Base-by-base conservation (phyloP, 1,139 yeast species). In the Saccharomycopsis crataegensis region DNA sequence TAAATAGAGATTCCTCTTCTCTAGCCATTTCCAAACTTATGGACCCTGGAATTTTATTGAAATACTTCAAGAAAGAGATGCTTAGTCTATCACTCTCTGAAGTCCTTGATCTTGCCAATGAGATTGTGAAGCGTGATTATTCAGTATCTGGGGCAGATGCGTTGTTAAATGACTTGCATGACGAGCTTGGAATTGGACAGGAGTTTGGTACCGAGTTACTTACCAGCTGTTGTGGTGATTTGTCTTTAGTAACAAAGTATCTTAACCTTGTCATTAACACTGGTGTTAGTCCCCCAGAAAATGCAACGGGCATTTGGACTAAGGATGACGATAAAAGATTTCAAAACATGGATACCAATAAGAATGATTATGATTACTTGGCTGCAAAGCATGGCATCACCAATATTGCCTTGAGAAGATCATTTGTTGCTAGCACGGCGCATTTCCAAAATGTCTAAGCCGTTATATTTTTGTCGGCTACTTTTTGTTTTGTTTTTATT, bases 261-360 rank as follows among this genome's bases (percentile, higher is more conserved):
- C 70, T 77, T 55, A 65, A 72, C 51, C 63, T 70, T 51, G 76
- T 75, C 62, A 67, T 77, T 49, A 66, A 70, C 53, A 69, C 73
- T 36, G 75, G 75, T 28, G 70, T 70, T 43, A 69, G 74, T 53
- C 76, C 77, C 2, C 75, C 79, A 54, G 61, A 64, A 52, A 65
- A 74, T 52, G 70, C 71, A 22, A 69, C 75, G 16, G 80, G 80
- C 43, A 73, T 76, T 51, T 77, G 80, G 79, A 75, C 79, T 1
- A 66, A 70, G 40, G 75, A 72, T 49, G 78, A 76, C 64, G 80
- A 77, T 57, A 61, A 44, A 37, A 52, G 50, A 34, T 48, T 54
- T 31, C 52, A 49, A 34, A 16, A 51, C 12, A 46, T 54, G 64
- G 55, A 63, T 14, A 64, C 63, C 33, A 65, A 64, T 44, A 66